Evolutionary conservation across 2,329 filamentous ascomycete genomes (phyloP), one percentile per base, ranked within the genome.

Genomic region (Pseudogymnoascus sp.): DNA sequence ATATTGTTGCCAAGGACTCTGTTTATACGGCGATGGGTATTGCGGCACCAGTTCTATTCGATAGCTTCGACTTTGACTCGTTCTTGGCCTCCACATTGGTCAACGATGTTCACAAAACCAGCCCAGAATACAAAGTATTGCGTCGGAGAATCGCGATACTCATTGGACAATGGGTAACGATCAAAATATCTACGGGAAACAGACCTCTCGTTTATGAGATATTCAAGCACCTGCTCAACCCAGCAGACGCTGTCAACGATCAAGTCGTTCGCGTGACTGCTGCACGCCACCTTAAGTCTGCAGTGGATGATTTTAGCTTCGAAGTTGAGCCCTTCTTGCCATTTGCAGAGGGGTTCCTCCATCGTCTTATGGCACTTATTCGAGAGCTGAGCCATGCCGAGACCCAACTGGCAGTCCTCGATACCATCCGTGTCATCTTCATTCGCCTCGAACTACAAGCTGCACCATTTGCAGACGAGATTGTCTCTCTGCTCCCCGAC

Each of bases 21-120:
- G 86, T 97, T 0, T 99, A 99, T 72, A 96, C 91, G 4, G 92
- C 93, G 10, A 88, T 99, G 77, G 93, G 93, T 2, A 81, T 97
- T 61, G 86, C 95, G 0, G 90, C 93, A 1, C 82, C 90, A 1
- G 86, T 93, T 40, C 78, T 97, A 14, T 82, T 87, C 64, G 79
- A 87, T 56, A 80, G 85, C 10, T 85, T 97, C 67, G 89, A 97
- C 74, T 97, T 97, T 76, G 89, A 96, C 71, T 74, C 81, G 1
- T 89, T 97, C 71, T 76, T 99, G 42, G 80, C 84, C 14, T 85
- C 86, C 4, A 92, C 89, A 0, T 79, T 99, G 33, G 85, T 90
- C 4, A 80, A 83, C 3, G 95, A 99, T 73, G 87, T 90, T 0
- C 92, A 96, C 71, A 77, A 80, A 61, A 77, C 77, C 53, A 81